phyloP scores from a whole-genome alignment of 805 yeast genomes.

The Nakazawaea ernobii region DNA sequence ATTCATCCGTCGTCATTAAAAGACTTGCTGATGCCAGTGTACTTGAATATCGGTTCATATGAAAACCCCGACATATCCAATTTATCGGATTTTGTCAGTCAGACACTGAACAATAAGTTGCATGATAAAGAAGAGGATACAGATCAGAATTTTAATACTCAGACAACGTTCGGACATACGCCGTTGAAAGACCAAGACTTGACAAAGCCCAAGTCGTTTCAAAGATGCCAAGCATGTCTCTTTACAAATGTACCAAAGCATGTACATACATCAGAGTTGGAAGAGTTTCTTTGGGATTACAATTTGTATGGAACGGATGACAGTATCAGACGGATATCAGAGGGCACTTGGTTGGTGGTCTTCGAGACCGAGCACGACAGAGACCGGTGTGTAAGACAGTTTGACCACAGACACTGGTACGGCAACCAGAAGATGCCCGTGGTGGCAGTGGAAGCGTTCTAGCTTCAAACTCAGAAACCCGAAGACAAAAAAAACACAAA shows the following conservation, averaged over 20 bases:
- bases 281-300: slow-evolving; percentile 42
- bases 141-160: neutral
- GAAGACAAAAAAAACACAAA: neutral
- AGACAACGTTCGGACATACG: neutral
- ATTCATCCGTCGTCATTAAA: slow-evolving; percentile 18
- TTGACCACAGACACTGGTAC: slow-evolving; percentile 39
- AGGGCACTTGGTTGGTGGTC: slow-evolving; percentile 28
- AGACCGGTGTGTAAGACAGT: slow-evolving; percentile 41
- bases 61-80: neutral
- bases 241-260: slow-evolving; percentile 44
- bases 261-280: slow-evolving; percentile 29
- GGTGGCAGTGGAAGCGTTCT: slow-evolving; percentile 23
- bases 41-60: neutral
- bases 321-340: slow-evolving; percentile 14
- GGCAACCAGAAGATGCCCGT: slow-evolving; percentile 21
- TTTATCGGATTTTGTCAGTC: neutral
- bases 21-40: slow-evolving; percentile 13
- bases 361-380: slow-evolving; percentile 45
- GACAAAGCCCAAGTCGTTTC: slow-evolving; percentile 5
- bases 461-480: neutral
- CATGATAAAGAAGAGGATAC: too few relatives aligned
- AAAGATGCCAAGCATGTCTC: slow-evolving; percentile 28
- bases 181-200: neutral
- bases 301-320: slow-evolving; percentile 28
- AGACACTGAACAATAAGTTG: neutral